Evolutionary conservation across 345 rosid genomes (phyloP), one percentile per base, ranked within the genome.

Genomic region (Theobroma cacao): DNA sequence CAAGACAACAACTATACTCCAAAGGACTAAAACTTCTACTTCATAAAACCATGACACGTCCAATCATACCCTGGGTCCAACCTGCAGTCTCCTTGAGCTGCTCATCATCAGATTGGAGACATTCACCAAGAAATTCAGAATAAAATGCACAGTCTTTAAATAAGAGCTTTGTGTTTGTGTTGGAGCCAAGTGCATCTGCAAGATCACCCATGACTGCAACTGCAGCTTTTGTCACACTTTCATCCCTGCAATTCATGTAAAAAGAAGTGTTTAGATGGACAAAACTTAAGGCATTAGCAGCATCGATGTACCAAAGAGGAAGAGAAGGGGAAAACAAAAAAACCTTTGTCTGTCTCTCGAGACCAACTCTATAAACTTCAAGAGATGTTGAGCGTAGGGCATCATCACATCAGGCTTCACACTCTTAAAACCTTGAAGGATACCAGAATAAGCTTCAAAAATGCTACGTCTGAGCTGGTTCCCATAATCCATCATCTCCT

Each of bases 141-240:
- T 78, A 93, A 87, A 90, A 95, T 0, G 87, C 52, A 40, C 85
- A 87, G 81, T 90, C 94, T 48, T 55, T 89, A 79, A 95, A 92
- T 81, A 93, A 76, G 28, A 85, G 79, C 86, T 91, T 93, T 20
- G 84, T 86, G 11, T 41, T 41, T 20, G 84, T 74, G 30, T 90
- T 89, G 6, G 93, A 76, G 58, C 99, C 99, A 20, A 93, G 90
- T 3, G 94, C 93, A 61, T 93, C 98, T 0, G 97, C 99, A 18
- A 95, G 92, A 87, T 95, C 98, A 36, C 99, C 99, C 91, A 92
- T 89, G 61, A 94, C 98, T 0, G 96, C 99, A 34, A 93, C 91
- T 10, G 97, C 95, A 7, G 97, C 98, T 82, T 88, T 95, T 5
- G 94, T 93, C 63, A 95, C 94, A 64, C 87, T 80, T 84, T 93